Evolutionary conservation across 768 basidiomycete species (phyloP).

Genomic region (Strobilomyces confusus): DNA sequence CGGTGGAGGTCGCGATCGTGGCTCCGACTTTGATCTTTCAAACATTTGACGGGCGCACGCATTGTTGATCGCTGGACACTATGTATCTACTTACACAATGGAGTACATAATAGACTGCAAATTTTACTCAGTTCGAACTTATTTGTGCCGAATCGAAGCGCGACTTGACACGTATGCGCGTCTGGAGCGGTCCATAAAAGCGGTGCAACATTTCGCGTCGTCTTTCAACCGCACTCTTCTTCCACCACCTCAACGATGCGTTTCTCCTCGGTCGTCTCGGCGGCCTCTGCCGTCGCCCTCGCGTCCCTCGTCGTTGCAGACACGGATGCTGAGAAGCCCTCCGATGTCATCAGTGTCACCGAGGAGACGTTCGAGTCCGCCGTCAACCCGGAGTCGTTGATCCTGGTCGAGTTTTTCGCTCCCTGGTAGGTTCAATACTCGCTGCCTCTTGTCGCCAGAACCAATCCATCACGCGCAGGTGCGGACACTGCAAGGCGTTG

Average conservation of each 20-base stretch:
- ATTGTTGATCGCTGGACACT: neutral
- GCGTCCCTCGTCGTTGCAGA: conserved; percentile 53
- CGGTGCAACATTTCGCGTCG: neutral
- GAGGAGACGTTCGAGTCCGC: conserved; percentile 61
- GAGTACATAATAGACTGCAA: no score
- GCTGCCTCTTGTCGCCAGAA: neutral
- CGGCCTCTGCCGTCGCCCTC: conserved; percentile 51
- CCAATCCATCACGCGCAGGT: conserved; percentile 44
- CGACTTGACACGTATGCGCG: conserved; percentile 31
- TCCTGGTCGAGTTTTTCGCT: conserved; percentile 94
- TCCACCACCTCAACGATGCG: conserved; percentile 52
- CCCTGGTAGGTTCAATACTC: conserved; percentile 54
- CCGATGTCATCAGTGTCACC: conserved; percentile 82
- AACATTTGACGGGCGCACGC: conserved; percentile 24
- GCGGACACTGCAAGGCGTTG: conserved; percentile 93
- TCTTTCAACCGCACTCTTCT: conserved; percentile 6
- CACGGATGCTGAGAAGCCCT: conserved; percentile 34
- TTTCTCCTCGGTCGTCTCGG: conserved; percentile 45
- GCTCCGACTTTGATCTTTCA: conserved; percentile 65
- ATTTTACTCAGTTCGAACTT: no score
- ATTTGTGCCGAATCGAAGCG: neutral
- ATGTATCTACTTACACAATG: neutral
- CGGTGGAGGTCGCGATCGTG: conserved; percentile 58
- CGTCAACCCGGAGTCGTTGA: conserved; percentile 63
- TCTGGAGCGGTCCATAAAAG: conserved; percentile 20